Evolutionary conservation across 2,329 filamentous ascomycete species (phyloP), one percentile per base, ranked within the genome.

Genomic region (Pseudogymnoascus sp.): DNA sequence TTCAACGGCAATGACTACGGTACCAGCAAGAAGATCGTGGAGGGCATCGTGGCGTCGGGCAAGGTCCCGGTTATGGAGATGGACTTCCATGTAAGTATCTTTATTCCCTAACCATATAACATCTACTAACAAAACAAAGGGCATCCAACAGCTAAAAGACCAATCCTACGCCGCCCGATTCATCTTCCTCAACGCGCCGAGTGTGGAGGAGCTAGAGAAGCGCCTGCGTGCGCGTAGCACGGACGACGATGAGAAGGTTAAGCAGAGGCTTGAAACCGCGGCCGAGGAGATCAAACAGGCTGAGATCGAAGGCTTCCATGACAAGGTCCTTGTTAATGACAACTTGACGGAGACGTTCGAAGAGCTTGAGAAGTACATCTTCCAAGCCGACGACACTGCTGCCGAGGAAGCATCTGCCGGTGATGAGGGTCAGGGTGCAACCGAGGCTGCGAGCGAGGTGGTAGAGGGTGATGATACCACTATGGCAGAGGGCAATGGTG

Each of bases 51-150:
- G 15, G 79, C 82, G 52, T 70, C 75, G 7, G 82, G 81, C 40
- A 86, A 86, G 70, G 82, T 92, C 31, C 80, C 84, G 1, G 66
- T 87, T 2, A 76, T 85, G 66, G 76, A 79, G 64, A 75, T 86
- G 68, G 78, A 81, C 61, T 68, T 74, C 13, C 78, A 83, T 69
- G 83, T 84, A 76, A 74, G 76, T 70, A 61, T 27, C 5, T 33
- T 35, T 3, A 27, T 33, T n/a, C 21, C 25, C 3, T 18, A 42
- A 15, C 2, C 37, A 29, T 18, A 60, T n/a, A 59, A 55, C 31
- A 62, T 29, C 36, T 21, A 36, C 59, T 65, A 61, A 61, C 36
- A 21, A 62, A 13, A 5, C 52, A 3, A 33, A 85, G 83, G 79
- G 81, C 21, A 78, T 79, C 5, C 78, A 83, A 68, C 81, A 82